Evolutionary conservation across 352 stramenopile species (phyloP), one percentile per base, ranked within the genome.

Genomic region (Globisporangium apiculatum): DNA sequence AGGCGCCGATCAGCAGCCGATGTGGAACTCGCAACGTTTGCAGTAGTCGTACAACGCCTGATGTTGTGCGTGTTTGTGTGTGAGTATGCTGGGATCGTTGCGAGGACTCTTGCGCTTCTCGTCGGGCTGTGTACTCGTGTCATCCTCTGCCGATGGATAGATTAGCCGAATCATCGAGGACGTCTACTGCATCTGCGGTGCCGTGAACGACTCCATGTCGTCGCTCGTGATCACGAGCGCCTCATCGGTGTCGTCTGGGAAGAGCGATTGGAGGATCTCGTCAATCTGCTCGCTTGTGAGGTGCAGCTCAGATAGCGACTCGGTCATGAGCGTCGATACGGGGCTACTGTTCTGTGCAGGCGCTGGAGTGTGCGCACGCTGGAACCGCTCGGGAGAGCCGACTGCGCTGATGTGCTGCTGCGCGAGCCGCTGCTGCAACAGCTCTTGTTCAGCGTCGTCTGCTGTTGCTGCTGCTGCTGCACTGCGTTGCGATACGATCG

Each of bases 401-500:
- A 11, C 35, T 3, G 35, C 38, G 12, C 42, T 35, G 35, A 42
- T 53, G 48, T 42, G 36, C 48, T 53, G 11, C 31, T 53, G 31
- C 31, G 36, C 15, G 24, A 49, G 14, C 8, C 14, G n/a, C 45
- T 57, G 38, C 40, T 57, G 38, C 38, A 45, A 12, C 4, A 14
- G 41, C 8, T 45, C 41, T 12, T 57, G 41, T 4, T 47, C 51
- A 5, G 18, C 3, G 14, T 24, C 18, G 11, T 56, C 37, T 24
- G 31, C 10, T 43, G 12, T 17, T 42, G 51, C n/a, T 72, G 69
- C 10, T 43, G 12, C 49, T 42, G 51, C n/a, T 72, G 69, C 48
- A 31, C 24, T 31, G 24, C 24, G 24, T 31, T 31, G 24, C 24
- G 24, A 1, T 31, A 83, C 81, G 8, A 69, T 82, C 56, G 81